Evolutionary conservation across 2,329 filamentous ascomycete species (phyloP).

Genomic region (Nigrospora osmanthi): DNA sequence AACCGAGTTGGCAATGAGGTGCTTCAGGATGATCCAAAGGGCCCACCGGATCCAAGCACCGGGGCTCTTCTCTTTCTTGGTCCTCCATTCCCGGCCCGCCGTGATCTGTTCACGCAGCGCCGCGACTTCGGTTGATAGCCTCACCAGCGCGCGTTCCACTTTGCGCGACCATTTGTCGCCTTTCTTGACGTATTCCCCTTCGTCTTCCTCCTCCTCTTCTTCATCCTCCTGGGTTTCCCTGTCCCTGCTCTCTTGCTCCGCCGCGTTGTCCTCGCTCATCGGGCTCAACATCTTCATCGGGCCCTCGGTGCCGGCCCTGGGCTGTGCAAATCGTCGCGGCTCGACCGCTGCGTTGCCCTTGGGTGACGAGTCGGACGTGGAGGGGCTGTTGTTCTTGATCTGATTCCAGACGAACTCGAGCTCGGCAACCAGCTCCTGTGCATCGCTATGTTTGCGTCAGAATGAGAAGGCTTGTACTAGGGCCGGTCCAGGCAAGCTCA

Average conservation of each 20-base stretch:
- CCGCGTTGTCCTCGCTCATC: conserved; percentile 76
- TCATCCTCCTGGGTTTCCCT: conserved; percentile 36
- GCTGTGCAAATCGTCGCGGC: conserved; percentile 37
- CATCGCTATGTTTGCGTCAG: conserved; percentile 46
- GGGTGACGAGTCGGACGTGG: conserved; percentile 51
- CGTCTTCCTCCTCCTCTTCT: conserved; percentile 26
- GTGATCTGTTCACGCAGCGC: conserved; percentile 88
- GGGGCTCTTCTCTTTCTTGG: conserved; percentile 55
- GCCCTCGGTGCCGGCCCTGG: conserved; percentile 39
- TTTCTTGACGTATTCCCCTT: conserved; percentile 30
- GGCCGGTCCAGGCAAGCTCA: conserved; percentile 27
- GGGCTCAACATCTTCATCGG: conserved; percentile 70
- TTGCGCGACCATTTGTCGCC: conserved; percentile 66
- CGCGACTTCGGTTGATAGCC: conserved; percentile 86
- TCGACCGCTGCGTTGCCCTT: conserved; percentile 29
- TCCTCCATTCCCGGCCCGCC: conserved; percentile 62
- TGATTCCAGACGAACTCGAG: conserved; percentile 99
- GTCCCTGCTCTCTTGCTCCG: conserved; percentile 46
- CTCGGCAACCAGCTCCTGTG: conserved; percentile 79
- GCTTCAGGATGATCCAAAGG: conserved; percentile 62
- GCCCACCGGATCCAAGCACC: conserved; percentile 65
- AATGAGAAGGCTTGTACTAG: not conserved
- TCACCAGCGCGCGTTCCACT: conserved; percentile 78
- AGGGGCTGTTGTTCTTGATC: conserved; percentile 77
- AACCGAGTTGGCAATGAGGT: conserved; percentile 64